These are phyloP conservation scores for Cercophora scortea DNA, from an alignment of 495 filamentous ascomycete species.

Conservation along the genomic window DNA sequence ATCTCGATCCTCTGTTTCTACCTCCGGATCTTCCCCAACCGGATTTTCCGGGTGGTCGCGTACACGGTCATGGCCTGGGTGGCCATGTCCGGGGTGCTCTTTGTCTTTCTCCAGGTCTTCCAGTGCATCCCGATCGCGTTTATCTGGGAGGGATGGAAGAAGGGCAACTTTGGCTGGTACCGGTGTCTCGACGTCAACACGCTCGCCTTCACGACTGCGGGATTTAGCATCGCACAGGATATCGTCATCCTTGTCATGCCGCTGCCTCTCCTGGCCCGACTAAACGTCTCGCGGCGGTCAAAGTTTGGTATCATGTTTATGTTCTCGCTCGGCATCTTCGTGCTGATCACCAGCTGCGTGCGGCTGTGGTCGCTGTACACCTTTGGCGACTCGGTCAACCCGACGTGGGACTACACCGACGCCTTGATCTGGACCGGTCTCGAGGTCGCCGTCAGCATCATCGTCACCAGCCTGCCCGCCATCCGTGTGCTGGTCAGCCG, in stretches of 20 bases:
- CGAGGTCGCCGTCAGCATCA: constrained; percentile 31
- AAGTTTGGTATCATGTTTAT: constrained; percentile 33
- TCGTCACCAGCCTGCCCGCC: constrained; percentile 29
- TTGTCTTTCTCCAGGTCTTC: constrained; percentile 29
- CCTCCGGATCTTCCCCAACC: constrained; percentile 41
- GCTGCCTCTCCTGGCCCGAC: constrained; percentile 22
- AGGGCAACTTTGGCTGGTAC: constrained; percentile 20
- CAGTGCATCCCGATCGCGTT: constrained; percentile 32
- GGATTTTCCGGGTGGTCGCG: constrained; percentile 27
- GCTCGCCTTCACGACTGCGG: constrained; percentile 25
- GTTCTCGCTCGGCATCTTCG: constrained; percentile 38
- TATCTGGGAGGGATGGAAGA: constrained; percentile 31
- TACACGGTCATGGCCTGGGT: constrained; percentile 29
- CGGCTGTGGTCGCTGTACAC: constrained; percentile 24
- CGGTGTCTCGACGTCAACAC: constrained; percentile 29
- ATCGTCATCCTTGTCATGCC: constrained; percentile 34
- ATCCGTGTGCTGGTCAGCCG: constrained; percentile 25
- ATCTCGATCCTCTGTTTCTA: constrained; percentile 45
- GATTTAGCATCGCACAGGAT: constrained; percentile 31
- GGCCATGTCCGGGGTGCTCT: constrained; percentile 19
- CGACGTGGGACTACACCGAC: constrained; percentile 34
- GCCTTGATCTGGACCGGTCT: constrained; percentile 29
- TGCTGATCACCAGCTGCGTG: constrained; percentile 30
- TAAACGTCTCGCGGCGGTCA: constrained; percentile 25
- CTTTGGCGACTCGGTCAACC: constrained; percentile 27